A percentile compares a stretch with the other conserved stretches of the same genome.
Conservation (phyloP, 805 yeast species). For the Torulaspora quercuum region DNA sequence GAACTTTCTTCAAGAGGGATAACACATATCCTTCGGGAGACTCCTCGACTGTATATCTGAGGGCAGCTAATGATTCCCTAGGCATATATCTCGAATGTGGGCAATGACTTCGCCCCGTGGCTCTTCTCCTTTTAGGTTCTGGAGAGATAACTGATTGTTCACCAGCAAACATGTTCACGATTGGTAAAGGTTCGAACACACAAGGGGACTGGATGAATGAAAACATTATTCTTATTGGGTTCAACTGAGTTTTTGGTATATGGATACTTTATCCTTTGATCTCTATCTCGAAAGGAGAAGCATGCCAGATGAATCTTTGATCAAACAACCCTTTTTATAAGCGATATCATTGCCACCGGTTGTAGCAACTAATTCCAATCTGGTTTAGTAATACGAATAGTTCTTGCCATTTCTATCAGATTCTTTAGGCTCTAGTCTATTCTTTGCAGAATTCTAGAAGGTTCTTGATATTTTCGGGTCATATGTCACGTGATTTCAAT, state of each 20-base stretch:
- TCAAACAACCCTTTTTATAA: too few species aligned
- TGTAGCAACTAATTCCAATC: not conserved
- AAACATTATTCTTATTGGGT: conserved; percentile 18
- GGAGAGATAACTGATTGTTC: conserved; percentile 14
- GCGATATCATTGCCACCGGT: conserved; percentile 2
- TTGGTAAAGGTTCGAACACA: conserved; percentile 26
- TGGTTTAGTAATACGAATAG: not conserved
- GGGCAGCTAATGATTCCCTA: conserved; percentile 6
- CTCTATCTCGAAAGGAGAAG: too few species aligned
- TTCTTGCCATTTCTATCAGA: conserved; percentile 3
- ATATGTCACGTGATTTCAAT: conserved; percentile 7
- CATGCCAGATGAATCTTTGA: too few species aligned
- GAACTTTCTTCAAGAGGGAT: conserved; percentile 22
- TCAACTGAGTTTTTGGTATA: not conserved
- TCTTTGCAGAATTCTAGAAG: too few species aligned
- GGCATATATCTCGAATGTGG: conserved; percentile 5
- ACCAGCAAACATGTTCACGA: conserved; percentile 11
- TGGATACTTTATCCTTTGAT: not conserved
- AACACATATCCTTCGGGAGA: conserved; percentile 18
- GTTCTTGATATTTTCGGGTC: conserved; percentile 3
- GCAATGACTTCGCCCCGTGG: conserved; percentile 6
- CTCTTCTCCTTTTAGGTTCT: conserved; percentile 16
- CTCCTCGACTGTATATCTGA: conserved; percentile 18
- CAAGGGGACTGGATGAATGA: conserved; percentile 26
- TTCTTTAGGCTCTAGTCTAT: conserved; percentile 8